A percentile compares a stretch with the other conserved stretches of the same genome.
Evolutionary conservation across 495 filamentous ascomycete species (phyloP).

Genomic region (Lophiostoma macrostomum): DNA sequence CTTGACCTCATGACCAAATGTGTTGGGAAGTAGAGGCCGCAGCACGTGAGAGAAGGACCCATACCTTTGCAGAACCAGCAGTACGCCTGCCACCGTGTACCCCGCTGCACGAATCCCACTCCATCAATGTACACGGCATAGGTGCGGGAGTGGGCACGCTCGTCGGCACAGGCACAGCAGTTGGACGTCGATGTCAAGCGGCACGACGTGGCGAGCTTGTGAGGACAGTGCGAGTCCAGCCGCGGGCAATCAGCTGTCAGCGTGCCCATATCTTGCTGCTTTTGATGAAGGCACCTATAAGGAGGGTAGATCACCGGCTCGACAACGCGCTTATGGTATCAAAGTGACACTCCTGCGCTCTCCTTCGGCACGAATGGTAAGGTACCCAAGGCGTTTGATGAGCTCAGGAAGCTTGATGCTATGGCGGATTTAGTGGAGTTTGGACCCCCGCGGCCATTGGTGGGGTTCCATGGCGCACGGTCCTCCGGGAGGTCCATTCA

Average conservation of each 20-base stretch:
- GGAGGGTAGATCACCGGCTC: neutral
- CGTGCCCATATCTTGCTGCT: conserved; percentile 39
- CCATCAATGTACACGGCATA: conserved; percentile 47
- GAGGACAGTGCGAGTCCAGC: conserved; percentile 42
- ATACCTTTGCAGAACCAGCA: conserved; percentile 48
- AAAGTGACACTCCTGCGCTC: neutral
- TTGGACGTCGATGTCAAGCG: conserved; percentile 41
- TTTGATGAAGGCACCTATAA: neutral
- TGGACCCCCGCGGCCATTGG: too few species aligned
- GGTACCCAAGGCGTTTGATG: too few species aligned
- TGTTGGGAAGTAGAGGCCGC: neutral
- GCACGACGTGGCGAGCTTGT: conserved; percentile 48
- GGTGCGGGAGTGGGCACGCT: conserved; percentile 39
- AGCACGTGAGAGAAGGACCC: neutral
- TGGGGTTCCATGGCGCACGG: too few species aligned
- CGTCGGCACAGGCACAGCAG: conserved; percentile 48
- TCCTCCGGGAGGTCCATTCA: too few species aligned
- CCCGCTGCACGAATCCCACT: conserved; percentile 44
- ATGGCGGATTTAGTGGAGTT: too few species aligned
- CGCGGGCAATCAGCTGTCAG: conserved; percentile 41
- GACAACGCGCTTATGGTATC: neutral
- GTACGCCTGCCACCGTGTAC: conserved; percentile 46
- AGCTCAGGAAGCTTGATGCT: too few species aligned
- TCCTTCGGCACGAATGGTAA: too few species aligned
- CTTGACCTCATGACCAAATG: too few species aligned